These are phyloP conservation scores for Ceratocystis ficicola DNA, from an alignment of 2,329 filamentous ascomycete genomes.

Conservation along the genomic window DNA sequence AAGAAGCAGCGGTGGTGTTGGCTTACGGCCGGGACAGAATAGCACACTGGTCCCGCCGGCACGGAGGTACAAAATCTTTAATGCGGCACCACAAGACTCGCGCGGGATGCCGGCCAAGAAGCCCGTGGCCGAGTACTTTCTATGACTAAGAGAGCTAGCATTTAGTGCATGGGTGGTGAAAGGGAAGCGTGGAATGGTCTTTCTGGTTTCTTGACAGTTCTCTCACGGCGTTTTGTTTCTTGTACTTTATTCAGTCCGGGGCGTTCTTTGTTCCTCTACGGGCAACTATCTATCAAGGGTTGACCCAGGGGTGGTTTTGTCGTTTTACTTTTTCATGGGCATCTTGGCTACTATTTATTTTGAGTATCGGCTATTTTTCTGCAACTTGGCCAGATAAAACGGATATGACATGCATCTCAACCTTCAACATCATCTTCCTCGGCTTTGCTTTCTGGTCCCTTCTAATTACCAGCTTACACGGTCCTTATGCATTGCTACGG, in stretches of 20 bases:
- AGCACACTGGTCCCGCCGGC: conserved; percentile 52
- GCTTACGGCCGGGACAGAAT: conserved; percentile 33
- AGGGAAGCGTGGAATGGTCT: not conserved
- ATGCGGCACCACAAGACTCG: conserved; percentile 89
- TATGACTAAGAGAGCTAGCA: conserved; percentile 37
- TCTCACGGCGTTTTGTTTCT: not conserved
- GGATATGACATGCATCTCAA: not conserved
- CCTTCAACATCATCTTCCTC: not conserved
- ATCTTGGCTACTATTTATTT: not conserved
- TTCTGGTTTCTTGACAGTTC: not conserved
- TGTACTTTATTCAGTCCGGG: not conserved
- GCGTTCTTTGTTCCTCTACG: not conserved
- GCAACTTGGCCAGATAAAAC: not conserved
- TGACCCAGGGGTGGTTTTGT: not conserved
- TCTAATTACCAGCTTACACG: not conserved
- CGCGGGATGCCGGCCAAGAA: conserved; percentile 98
- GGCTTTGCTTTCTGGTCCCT: no score
- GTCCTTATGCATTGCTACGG: not conserved
- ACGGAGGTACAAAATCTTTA: conserved; percentile 84
- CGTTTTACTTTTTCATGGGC: not conserved
- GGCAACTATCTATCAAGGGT: not conserved
- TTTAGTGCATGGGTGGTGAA: not conserved
- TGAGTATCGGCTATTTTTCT: not conserved
- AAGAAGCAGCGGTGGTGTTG: conserved; percentile 36
- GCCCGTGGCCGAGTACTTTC: conserved; percentile 91